Evolutionary conservation across 176 grass and related monocot species (phyloP), one percentile per base, ranked within the genome.

Genomic region (Triticum monococcum): DNA sequence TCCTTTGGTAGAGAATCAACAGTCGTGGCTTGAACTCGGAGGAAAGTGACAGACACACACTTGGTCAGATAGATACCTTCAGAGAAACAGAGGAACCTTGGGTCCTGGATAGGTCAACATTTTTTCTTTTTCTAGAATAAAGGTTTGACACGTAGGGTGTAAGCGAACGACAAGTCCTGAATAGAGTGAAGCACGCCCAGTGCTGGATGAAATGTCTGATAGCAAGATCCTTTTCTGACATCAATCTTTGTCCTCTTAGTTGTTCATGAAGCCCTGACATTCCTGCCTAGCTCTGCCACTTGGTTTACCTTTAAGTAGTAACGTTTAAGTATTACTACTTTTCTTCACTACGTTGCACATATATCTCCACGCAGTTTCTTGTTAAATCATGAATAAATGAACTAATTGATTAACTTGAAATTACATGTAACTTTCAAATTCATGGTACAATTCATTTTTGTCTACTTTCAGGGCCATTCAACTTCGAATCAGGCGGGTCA

Each of bases 391-490:
- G 78, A 18, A 79, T 17, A 8, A 20, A 80, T 41, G 8, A 13
- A 43, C 24, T 60, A 33, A 23, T 60, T 26, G 56, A 25, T 64
- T 36, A 79, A 38, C 20, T 62, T 79, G 77, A 40, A 16, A 64
- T 79, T 43, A 3, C 3, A 43, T 10, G 36, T 41, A 23, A 26
- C n/a, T 12, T 4, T 25, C 56, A 64, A 43, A 8, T 3, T 79
- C 35, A 54, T 54, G 2, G 26, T 18, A 18, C 36, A 20, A 10
- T 65, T 54, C 24, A 60, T 71, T 8, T 80, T 12, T 16, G 40
- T 86, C 50, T 33, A 60, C 25, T 32, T 88, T 78, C 91, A 98
- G 95, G 95, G 28, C 95, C 95, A 43, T 98, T 98, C 86, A 98
- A 90, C 77, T 98, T 98, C 56, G 85, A 95, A 85, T 83, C 85